Evolutionary conservation across 495 filamentous ascomycete species (phyloP).

Genomic region (Xylaria intraflava): DNA sequence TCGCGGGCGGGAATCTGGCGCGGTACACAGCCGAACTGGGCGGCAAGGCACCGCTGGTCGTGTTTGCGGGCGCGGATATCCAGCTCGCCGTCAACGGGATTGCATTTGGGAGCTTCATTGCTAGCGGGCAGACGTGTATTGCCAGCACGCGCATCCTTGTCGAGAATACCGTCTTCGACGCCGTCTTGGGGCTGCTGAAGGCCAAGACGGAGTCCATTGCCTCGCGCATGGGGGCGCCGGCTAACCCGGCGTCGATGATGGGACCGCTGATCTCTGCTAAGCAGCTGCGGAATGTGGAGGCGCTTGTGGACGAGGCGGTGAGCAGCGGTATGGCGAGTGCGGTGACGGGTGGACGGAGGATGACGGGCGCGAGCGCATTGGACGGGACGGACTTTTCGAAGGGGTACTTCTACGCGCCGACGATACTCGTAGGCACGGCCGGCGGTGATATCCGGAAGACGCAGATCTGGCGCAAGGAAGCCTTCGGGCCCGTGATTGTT

Average conservation of each 20-base stretch:
- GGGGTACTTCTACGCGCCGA: slow-evolving; percentile 55
- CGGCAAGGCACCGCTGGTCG: slow-evolving; percentile 53
- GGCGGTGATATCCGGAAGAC: slow-evolving; percentile 12
- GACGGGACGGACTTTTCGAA: slow-evolving; percentile 34
- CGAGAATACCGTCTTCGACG: slow-evolving; percentile 38
- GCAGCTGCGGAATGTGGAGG: slow-evolving; percentile 32
- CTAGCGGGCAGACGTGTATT: slow-evolving; percentile 57
- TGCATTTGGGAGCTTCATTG: slow-evolving; percentile 52
- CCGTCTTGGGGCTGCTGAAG: slow-evolving; percentile 31
- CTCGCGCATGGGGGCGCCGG: slow-evolving; percentile 44
- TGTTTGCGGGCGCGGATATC: slow-evolving; percentile 47
- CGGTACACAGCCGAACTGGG: slow-evolving; percentile 55
- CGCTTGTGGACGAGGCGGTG: slow-evolving; percentile 31
- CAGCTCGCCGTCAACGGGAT: slow-evolving; percentile 51
- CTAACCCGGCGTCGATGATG: slow-evolving; percentile 40
- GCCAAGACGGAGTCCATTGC: slow-evolving; percentile 35
- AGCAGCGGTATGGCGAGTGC: slow-evolving; percentile 24
- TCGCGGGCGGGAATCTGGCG: slow-evolving; percentile 46
- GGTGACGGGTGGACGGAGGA: slow-evolving; percentile 31
- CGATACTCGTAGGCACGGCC: slow-evolving; percentile 37
- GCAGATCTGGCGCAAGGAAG: slow-evolving; percentile 40
- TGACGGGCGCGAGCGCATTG: slow-evolving; percentile 22
- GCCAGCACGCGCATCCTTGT: slow-evolving; percentile 55
- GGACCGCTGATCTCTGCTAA: slow-evolving; percentile 34
- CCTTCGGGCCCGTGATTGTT: slow-evolving; percentile 48